phyloP scores from a whole-genome alignment of 2,329 filamentous ascomycete genomes.

The Aspergillus alliaceus region DNA sequence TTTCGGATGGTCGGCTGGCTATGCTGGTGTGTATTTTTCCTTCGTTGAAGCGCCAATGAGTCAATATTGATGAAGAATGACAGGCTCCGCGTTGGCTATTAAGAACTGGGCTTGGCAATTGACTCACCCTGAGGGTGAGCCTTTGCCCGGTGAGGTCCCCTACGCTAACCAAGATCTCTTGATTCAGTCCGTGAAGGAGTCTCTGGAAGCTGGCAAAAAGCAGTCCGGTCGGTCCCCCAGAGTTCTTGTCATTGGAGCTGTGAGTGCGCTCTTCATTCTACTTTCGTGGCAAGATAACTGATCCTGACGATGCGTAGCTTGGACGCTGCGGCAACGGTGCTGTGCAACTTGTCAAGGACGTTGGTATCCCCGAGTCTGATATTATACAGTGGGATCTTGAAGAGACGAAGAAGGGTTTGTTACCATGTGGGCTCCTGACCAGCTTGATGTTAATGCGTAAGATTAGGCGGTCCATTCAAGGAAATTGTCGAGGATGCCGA shows the following conservation, averaged over 20 bases:
- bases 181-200: slow-evolving; percentile 71
- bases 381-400: slow-evolving; percentile 76
- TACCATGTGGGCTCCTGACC: background rate
- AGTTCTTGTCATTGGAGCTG: slow-evolving; percentile 78
- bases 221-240: slow-evolving; percentile 68
- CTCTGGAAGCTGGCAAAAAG: slow-evolving; percentile 65
- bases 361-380: slow-evolving; percentile 68
- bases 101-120: slow-evolving; percentile 84
- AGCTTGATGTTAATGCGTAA: slow-evolving; percentile 23
- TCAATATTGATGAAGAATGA: background rate
- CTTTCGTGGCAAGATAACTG: background rate
- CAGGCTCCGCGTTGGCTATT: slow-evolving; percentile 68
- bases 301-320: slow-evolving; percentile 30
- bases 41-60: background rate
- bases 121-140: slow-evolving; percentile 63
- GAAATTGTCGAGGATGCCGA: slow-evolving; percentile 70
- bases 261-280: slow-evolving; percentile 32
- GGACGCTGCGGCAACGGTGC: slow-evolving; percentile 79
- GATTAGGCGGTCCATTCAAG: slow-evolving; percentile 65
- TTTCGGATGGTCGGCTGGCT: slow-evolving; percentile 69
- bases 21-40: slow-evolving; percentile 52
- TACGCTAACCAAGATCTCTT: slow-evolving; percentile 70
- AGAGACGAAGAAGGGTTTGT: slow-evolving; percentile 67
- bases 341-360: slow-evolving; percentile 73
- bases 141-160: slow-evolving; percentile 61